Evolutionary conservation across 2,329 filamentous ascomycete genomes (phyloP).

Genomic region (Fusarium guadeloupense): DNA sequence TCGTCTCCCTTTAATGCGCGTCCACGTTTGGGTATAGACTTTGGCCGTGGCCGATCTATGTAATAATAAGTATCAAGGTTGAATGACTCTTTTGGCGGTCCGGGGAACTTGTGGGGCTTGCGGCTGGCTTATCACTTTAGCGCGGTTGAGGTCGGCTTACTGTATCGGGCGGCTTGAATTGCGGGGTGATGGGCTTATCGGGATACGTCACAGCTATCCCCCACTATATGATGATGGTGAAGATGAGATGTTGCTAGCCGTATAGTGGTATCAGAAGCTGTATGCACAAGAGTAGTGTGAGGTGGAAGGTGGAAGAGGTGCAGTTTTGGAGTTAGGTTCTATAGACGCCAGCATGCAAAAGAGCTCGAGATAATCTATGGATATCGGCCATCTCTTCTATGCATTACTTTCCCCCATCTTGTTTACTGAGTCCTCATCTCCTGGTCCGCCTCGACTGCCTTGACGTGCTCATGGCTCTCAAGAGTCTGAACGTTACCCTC

Average conservation of each 20-base stretch:
- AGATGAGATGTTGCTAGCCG: not conserved
- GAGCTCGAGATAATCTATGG: slow-evolving; percentile 25
- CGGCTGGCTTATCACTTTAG: slow-evolving; percentile 27
- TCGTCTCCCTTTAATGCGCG: not conserved
- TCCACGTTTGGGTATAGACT: not conserved
- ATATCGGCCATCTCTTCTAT: slow-evolving; percentile 3
- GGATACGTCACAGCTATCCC: slow-evolving; percentile 35
- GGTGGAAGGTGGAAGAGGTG: not conserved
- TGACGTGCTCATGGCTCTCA: slow-evolving; percentile 74
- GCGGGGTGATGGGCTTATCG: slow-evolving; percentile 24
- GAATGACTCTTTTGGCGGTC: slow-evolving; percentile 32
- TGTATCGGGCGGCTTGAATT: slow-evolving; percentile 13
- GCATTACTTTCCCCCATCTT: not conserved
- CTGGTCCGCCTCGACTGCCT: slow-evolving; percentile 77
- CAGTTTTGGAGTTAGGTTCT: slow-evolving; percentile 16
- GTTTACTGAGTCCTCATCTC: slow-evolving; percentile 76
- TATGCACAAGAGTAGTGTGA: not conserved
- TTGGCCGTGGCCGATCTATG: not conserved
- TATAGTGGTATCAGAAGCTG: not conserved
- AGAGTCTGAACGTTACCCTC: slow-evolving; percentile 73
- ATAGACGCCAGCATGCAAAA: slow-evolving; percentile 11
- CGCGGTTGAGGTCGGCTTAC: not conserved
- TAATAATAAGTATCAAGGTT: not conserved
- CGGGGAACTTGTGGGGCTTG: slow-evolving; percentile 17
- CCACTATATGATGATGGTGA: slow-evolving; percentile 11